Evolutionary conservation across 75 land plant species (phyloP).

Genomic region (Isoetes taiwanensis): DNA sequence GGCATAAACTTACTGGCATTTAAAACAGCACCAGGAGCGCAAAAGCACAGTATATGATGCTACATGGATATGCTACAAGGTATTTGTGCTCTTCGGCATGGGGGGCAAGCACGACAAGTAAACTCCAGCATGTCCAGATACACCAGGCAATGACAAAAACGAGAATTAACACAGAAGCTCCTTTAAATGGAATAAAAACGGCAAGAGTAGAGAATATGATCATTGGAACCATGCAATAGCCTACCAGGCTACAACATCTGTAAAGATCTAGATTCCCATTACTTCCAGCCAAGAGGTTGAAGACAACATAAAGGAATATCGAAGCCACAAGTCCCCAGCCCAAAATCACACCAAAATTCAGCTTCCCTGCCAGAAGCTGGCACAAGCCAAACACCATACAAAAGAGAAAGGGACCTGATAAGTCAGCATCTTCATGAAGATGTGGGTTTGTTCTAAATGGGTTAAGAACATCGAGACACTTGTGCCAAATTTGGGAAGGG

Average conservation of each 20-base stretch:
- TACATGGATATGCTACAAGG: conserved; percentile 73
- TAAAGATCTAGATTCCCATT: conserved; percentile 76
- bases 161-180: too few relatives aligned
- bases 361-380: conserved; percentile 80
- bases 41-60: conserved; percentile 66
- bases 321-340: conserved; percentile 90
- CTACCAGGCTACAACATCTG: conserved; percentile 70
- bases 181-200: conserved; percentile 54
- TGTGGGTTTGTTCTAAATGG: conserved; percentile 43
- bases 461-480: conserved; percentile 49
- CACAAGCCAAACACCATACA: conserved; percentile 71
- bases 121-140: conserved; percentile 59
- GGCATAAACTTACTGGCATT: too few relatives aligned
- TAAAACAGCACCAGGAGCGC: conserved; percentile 76
- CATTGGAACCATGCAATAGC: conserved; percentile 84
- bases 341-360: conserved; percentile 76
- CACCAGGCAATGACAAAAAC: conserved; percentile 58
- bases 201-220: conserved; percentile 66
- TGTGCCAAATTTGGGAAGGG: conserved; percentile 63
- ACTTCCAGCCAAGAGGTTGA: conserved; percentile 80
- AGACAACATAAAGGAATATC: conserved; percentile 64
- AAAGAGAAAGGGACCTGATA: conserved; percentile 76
- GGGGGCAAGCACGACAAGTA: conserved; percentile 48
- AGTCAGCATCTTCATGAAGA: conserved; percentile 82
- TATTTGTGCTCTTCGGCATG: conserved; percentile 71